Base-by-base conservation (phyloP, 1,284 basidiomycete genomes). In the Melampsora allii-populina region DNA sequence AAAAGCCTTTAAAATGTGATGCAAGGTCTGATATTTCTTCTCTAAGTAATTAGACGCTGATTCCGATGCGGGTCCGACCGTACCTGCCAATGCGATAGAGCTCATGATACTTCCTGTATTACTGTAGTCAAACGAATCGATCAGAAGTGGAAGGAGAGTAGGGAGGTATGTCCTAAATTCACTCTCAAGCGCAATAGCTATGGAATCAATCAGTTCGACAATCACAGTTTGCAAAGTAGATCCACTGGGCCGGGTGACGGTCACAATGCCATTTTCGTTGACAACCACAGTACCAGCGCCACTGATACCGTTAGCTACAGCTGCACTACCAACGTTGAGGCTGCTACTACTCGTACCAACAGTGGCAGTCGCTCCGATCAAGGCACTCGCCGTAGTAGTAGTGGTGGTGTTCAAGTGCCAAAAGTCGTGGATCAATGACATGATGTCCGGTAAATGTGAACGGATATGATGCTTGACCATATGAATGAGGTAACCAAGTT, bases 141-240 rank as follows among this genome's bases (percentile, higher is more conserved):
- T 86, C 77, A 98, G 87, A 46, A 94, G 87, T 36, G 95, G 95
- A 2, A 99, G 84, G 58, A 98, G 88, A 27, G 88, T 89, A 0
- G 95, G 93, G n/a, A 99, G 84, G 83, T 95, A 97, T 1, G 94
- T 94, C 81, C 95, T 95, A 85, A 98, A 98, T 81, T 98, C 96
- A 19, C 94, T 92, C 80, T 98, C 94, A 24, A 99, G 86, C 0
- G 95, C 94, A 79, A 91, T 90, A 1, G 94, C 94, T n/a, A 98
- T 86, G 0, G 94, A 89, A 81, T 98, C 96, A 39, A 98, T 90
- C 33, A 99, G 86, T 33, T 91, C 89, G 71, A 98, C 93, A 67
- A 98, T 90, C 4, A 94, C 93, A 61, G 96, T 86, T 79, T 98
- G 94, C 31, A 98, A 85, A 5, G 88, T 86, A 2, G 86, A 85